Evolutionary conservation across 2,329 filamentous ascomycete species (phyloP).

Genomic region (Rhynchosporium agropyri): DNA sequence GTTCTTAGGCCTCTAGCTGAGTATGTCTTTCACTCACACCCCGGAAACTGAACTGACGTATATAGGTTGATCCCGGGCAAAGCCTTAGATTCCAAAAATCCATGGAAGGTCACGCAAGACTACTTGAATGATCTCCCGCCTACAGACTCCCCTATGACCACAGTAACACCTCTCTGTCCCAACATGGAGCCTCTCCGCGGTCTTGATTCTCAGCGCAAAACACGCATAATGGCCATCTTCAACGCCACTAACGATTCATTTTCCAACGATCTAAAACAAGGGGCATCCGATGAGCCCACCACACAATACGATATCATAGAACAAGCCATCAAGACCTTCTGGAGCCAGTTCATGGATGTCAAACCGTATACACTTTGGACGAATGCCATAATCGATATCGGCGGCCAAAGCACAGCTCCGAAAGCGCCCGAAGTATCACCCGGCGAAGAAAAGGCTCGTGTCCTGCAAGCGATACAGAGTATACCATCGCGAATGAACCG

Average conservation of each 20-base stretch:
- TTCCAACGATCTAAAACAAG: constrained; percentile 59
- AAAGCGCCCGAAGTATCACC: constrained; percentile 67
- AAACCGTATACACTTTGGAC: background rate
- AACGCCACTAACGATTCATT: constrained; percentile 97
- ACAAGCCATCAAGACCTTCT: background rate
- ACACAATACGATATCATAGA: background rate
- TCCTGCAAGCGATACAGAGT: constrained; percentile 74
- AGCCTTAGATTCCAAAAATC: constrained; percentile 54
- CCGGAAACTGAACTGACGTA: constrained; percentile 22
- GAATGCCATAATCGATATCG: constrained; percentile 75
- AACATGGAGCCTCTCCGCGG: constrained; percentile 60
- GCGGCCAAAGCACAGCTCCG: constrained; percentile 90
- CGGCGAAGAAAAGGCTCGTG: constrained; percentile 74
- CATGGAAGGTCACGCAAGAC: constrained; percentile 63
- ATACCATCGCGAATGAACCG: background rate
- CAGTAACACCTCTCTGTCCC: constrained; percentile 58
- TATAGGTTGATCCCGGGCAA: constrained; percentile 58
- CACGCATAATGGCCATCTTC: constrained; percentile 88
- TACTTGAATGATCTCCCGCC: constrained; percentile 61
- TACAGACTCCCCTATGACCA: constrained; percentile 55
- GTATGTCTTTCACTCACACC: constrained; percentile 48
- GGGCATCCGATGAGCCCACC: too few species aligned
- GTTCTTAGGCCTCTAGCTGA: constrained; percentile 85
- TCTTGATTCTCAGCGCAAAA: constrained; percentile 56
- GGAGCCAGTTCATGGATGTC: background rate